Evolutionary conservation across 495 filamentous ascomycete genomes (phyloP).

Genomic region (Gamarada debralockiae): DNA sequence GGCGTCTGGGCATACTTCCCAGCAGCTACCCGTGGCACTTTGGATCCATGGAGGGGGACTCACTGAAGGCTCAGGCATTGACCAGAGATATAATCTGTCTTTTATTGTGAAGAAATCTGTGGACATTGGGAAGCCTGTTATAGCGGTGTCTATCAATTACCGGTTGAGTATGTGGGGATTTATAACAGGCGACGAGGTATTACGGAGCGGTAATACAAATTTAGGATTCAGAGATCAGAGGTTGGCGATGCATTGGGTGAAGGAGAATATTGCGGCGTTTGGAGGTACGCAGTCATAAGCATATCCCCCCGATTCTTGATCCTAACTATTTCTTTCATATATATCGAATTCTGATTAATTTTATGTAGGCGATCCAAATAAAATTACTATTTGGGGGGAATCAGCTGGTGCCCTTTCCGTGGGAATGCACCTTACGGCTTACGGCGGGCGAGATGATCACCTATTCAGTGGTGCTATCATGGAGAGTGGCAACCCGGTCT

Average conservation of each 20-base stretch:
- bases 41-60: constrained; percentile 68
- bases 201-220: constrained; percentile 51
- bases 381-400: constrained; percentile 68
- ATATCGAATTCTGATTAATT: too few relatives aligned
- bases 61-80: constrained; percentile 37
- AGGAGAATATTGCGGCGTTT: constrained; percentile 63
- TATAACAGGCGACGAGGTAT: constrained; percentile 43
- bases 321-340: constrained; percentile 51
- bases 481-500: constrained; percentile 12
- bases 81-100: constrained; percentile 39
- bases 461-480: constrained; percentile 26
- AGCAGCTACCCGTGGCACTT: constrained; percentile 54
- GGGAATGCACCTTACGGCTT: constrained; percentile 47
- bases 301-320: constrained; percentile 35
- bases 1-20: constrained; percentile 42
- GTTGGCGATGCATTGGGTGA: constrained; percentile 67
- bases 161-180: constrained; percentile 64
- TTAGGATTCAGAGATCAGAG: constrained; percentile 64
- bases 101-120: constrained; percentile 43
- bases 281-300: constrained; percentile 54
- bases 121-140: constrained; percentile 40
- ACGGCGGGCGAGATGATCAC: constrained; percentile 34
- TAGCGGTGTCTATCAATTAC: constrained; percentile 61
- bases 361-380: constrained; percentile 55
- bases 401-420: constrained; percentile 62